phyloP scores from a whole-genome alignment of 2,329 filamentous ascomycete species.

The Penicillium sp. region DNA sequence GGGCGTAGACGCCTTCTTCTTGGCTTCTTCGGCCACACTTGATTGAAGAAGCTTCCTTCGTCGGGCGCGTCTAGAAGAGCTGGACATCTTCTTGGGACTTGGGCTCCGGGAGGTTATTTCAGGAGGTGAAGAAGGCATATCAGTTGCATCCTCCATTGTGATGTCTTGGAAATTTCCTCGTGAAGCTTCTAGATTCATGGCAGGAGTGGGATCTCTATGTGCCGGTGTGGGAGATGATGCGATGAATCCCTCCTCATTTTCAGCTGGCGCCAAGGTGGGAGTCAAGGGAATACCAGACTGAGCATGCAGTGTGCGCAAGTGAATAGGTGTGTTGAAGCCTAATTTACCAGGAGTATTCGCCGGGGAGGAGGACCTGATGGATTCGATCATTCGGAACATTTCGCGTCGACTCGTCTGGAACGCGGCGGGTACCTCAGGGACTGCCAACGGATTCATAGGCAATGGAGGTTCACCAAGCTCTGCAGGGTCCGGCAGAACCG shows the following conservation, averaged over 20 bases:
- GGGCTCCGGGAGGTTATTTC: slow-evolving; percentile 31
- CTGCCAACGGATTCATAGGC: slow-evolving; percentile 42
- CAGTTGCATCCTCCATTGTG: slow-evolving; percentile 24
- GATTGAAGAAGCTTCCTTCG: slow-evolving; percentile 14
- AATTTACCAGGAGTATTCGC: slow-evolving; percentile 32
- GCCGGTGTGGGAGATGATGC: slow-evolving; percentile 58
- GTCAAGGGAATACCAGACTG: slow-evolving; percentile 44
- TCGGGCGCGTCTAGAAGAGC: slow-evolving; percentile 11
- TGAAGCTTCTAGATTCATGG: slow-evolving; percentile 34
- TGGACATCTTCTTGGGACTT: slow-evolving; percentile 23
- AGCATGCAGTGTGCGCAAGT: slow-evolving; percentile 33
- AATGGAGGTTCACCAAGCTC: slow-evolving; percentile 37
- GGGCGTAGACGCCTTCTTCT: slow-evolving; percentile 14
- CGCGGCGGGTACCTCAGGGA: slow-evolving; percentile 61
- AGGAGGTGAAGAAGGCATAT: slow-evolving; percentile 44
- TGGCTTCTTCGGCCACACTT: slow-evolving; percentile 14
- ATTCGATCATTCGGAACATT: slow-evolving; percentile 68
- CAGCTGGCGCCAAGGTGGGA: slow-evolving; percentile 46
- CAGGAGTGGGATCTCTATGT: slow-evolving; percentile 39
- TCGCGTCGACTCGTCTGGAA: slow-evolving; percentile 67
- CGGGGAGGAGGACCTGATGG: slow-evolving; percentile 59
- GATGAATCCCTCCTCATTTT: slow-evolving; percentile 51
- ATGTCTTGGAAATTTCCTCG: slow-evolving; percentile 35
- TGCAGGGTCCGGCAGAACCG: slow-evolving; percentile 26
- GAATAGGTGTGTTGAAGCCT: slow-evolving; percentile 36